phyloP scores from a whole-genome alignment of 2,329 filamentous ascomycete genomes.

The Acephala macrosclerotiorum region DNA sequence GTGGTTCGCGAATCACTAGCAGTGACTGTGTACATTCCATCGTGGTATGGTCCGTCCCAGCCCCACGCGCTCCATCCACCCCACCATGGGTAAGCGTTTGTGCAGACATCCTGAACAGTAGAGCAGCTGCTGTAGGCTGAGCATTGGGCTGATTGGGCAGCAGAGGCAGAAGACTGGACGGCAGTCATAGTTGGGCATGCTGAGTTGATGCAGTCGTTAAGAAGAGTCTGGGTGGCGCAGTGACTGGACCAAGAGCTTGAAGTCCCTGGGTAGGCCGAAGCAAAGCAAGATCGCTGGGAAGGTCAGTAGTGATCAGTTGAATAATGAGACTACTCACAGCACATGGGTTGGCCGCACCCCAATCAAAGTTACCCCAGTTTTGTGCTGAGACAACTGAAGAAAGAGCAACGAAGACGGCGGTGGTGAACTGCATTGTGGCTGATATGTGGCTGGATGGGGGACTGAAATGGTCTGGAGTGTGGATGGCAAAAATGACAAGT shows the following conservation, averaged over 20 bases:
- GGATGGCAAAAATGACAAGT: neutral
- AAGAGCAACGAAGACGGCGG: slow-evolving; percentile 1
- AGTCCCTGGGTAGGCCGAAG: slow-evolving; percentile 13
- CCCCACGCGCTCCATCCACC: slow-evolving; percentile 9
- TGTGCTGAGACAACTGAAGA: slow-evolving; percentile 6
- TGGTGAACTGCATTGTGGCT: slow-evolving; percentile 17
- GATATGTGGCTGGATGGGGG: neutral
- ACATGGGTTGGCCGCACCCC: slow-evolving; percentile 10
- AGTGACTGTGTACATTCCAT: slow-evolving; percentile 17
- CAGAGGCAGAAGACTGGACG: slow-evolving; percentile 14
- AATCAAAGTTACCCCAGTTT: slow-evolving; percentile 10
- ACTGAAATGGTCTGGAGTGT: neutral
- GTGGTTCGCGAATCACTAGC: slow-evolving; percentile 9
- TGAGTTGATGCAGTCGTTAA: slow-evolving; percentile 12
- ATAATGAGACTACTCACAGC: slow-evolving; percentile 7
- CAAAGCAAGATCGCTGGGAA: slow-evolving; percentile 17
- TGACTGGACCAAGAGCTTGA: slow-evolving; percentile 18
- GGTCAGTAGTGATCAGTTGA: neutral
- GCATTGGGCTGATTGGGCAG: slow-evolving; percentile 13
- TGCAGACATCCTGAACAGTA: slow-evolving; percentile 12
- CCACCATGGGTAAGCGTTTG: slow-evolving; percentile 16
- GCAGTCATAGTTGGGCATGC: slow-evolving; percentile 17
- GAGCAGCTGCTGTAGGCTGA: slow-evolving; percentile 20
- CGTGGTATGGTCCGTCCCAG: slow-evolving; percentile 3
- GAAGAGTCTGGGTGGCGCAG: slow-evolving; percentile 17